These are phyloP conservation scores for Thermomucor indicae-seudaticae DNA, from an alignment of 371 early-diverging fungal species.

Conservation along the genomic window DNA sequence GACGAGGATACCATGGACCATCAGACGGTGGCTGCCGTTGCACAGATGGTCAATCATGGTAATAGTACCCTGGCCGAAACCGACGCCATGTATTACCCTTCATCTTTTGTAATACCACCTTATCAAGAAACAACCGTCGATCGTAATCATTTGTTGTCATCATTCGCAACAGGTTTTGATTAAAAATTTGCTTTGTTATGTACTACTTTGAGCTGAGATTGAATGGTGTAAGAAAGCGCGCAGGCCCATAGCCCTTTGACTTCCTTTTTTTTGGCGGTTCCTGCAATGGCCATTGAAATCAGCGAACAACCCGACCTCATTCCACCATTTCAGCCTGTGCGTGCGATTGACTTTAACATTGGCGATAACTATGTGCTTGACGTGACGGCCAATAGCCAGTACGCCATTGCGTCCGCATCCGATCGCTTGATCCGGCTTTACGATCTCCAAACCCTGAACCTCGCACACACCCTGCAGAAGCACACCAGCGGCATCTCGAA, in stretches of 20 bases:
- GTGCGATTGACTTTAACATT: slow-evolving; percentile 41
- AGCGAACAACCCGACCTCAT: slow-evolving; percentile 12
- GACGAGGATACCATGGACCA: slow-evolving; percentile 9
- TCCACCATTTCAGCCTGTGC: slow-evolving; percentile 31
- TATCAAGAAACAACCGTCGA: neutral
- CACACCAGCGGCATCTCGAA: slow-evolving; percentile 60
- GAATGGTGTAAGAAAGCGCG: no score
- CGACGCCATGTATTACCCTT: neutral
- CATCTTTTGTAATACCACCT: neutral
- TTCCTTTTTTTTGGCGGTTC: no score
- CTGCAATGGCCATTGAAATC: slow-evolving; percentile 9
- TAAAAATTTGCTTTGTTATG: no score
- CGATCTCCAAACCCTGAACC: slow-evolving; percentile 51
- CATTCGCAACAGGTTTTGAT: no score
- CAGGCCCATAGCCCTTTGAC: no score
- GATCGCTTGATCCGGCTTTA: slow-evolving; percentile 64
- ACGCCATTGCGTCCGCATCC: slow-evolving; percentile 66
- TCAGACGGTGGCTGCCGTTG: slow-evolving; percentile 10
- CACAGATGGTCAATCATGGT: slow-evolving; percentile 13
- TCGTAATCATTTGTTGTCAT: no score
- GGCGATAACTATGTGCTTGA: slow-evolving; percentile 63
- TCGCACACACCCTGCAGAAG: slow-evolving; percentile 34
- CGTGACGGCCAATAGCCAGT: slow-evolving; percentile 47
- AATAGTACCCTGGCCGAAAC: neutral
- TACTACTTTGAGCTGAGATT: no score